Evolutionary conservation across 352 stramenopile genomes (phyloP).

Genomic region (Paralagenidium karlingii): DNA sequence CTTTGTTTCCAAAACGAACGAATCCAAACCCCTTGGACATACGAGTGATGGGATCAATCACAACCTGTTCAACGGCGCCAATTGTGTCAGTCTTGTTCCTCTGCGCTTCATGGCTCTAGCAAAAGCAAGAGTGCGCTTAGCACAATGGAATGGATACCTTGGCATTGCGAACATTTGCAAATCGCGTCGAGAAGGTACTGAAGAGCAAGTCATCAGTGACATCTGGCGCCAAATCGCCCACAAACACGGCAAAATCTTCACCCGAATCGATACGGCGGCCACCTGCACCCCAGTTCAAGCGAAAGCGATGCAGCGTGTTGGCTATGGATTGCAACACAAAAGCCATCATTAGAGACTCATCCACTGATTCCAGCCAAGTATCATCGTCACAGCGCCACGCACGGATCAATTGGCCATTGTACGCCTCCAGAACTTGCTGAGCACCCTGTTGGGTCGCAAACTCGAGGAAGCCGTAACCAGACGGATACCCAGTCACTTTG

Average conservation of each 20-base stretch:
- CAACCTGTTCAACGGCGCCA: slow-evolving; percentile 37
- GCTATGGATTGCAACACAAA: slow-evolving; percentile 15
- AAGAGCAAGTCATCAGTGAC: slow-evolving; percentile 84
- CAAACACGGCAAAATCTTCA: slow-evolving; percentile 86
- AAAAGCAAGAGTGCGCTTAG: too few species aligned
- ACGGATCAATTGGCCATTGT: slow-evolving; percentile 83
- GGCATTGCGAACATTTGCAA: slow-evolving; percentile 67
- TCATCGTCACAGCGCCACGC: slow-evolving; percentile 6
- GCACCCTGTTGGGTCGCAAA: slow-evolving; percentile 74
- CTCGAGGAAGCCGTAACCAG: slow-evolving; percentile 87
- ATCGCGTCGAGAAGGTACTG: slow-evolving; percentile 67
- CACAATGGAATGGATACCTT: too few species aligned
- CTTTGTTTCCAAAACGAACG: slow-evolving; percentile 80
- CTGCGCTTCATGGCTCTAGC: too few species aligned
- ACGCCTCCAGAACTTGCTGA: slow-evolving; percentile 74
- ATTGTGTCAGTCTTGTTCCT: too few species aligned
- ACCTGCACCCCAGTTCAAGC: slow-evolving; percentile 87
- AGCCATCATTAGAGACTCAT: too few species aligned
- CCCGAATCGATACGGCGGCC: slow-evolving; percentile 72
- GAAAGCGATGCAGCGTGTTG: slow-evolving; percentile 81
- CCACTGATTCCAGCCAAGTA: neutral
- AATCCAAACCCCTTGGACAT: slow-evolving; percentile 90
- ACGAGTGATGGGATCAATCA: slow-evolving; percentile 81
- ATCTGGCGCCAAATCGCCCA: slow-evolving; percentile 83
- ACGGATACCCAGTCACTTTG: slow-evolving; percentile 77